Evolutionary conservation across 305 asterid species (phyloP).

Genomic region (Fraxinus nigra): DNA sequence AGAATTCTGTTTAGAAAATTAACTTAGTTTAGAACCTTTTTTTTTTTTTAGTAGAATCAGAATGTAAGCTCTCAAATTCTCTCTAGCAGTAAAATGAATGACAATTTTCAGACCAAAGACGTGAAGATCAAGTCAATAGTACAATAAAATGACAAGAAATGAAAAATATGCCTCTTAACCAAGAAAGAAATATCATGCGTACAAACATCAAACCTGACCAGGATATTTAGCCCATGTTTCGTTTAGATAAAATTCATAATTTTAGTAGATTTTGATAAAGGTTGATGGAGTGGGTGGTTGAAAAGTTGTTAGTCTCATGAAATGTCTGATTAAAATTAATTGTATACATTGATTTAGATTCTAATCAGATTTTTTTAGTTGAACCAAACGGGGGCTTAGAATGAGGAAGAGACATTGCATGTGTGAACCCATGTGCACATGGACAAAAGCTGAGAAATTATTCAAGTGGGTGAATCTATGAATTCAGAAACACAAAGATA

Average conservation of each 20-base stretch:
- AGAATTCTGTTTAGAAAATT: not conserved
- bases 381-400: not conserved
- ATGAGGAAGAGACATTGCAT: not conserved
- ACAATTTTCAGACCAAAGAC: slow-evolving; percentile 4
- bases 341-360: not conserved
- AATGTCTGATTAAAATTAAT: not conserved
- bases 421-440: not conserved
- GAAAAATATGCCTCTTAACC: not conserved
- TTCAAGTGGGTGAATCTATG: not conserved
- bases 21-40: not conserved
- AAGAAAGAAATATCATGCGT: not conserved
- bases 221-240: not conserved
- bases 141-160: not conserved
- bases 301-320: not conserved
- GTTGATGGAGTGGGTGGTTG: not conserved
- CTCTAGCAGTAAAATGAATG: not conserved
- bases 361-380: not conserved
- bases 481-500: not conserved
- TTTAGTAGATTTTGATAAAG: not conserved
- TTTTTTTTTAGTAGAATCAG: not conserved
- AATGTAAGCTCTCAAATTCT: slow-evolving; percentile 12
- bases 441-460: not conserved
- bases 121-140: not conserved
- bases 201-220: not conserved
- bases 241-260: not conserved